A percentile compares a stretch with the other conserved stretches of the same genome.
Evolutionary conservation across 73 alveolate genomes (phyloP).

Genomic region (Symbiodinium natans): DNA sequence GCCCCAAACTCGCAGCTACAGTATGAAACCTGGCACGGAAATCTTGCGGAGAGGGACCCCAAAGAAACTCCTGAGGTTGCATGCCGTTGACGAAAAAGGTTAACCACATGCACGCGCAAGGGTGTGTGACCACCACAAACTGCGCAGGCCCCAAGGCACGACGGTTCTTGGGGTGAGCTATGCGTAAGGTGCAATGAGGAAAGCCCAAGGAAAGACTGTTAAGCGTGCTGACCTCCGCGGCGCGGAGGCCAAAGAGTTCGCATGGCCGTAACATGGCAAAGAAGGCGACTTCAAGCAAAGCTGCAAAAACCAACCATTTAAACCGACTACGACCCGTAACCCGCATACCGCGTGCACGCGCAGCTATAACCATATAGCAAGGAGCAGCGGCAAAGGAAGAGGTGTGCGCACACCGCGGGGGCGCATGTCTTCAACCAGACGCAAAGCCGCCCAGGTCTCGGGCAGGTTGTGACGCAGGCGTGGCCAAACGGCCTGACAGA

Average conservation of each 20-base stretch:
- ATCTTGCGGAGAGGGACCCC: background rate
- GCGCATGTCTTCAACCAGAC: too few species aligned
- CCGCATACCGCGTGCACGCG: too few species aligned
- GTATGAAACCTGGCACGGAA: background rate
- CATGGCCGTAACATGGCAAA: constrained; percentile 3
- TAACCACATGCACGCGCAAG: background rate
- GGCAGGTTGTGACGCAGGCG: too few species aligned
- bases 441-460: too few species aligned
- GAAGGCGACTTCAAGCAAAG: too few species aligned
- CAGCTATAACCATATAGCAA: too few species aligned
- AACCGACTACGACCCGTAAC: too few species aligned
- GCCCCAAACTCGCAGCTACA: background rate
- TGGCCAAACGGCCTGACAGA: too few species aligned
- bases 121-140: background rate
- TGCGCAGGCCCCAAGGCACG: constrained; percentile 7
- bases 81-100: background rate
- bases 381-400: too few species aligned
- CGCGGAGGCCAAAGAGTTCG: background rate
- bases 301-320: too few species aligned
- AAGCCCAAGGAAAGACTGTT: background rate
- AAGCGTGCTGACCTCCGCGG: background rate
- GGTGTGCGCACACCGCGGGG: too few species aligned
- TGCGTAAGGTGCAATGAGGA: background rate
- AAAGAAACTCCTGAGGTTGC: background rate
- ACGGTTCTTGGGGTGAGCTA: background rate